phyloP scores from a whole-genome alignment of 768 basidiomycete species.

The Calocybe indica region DNA sequence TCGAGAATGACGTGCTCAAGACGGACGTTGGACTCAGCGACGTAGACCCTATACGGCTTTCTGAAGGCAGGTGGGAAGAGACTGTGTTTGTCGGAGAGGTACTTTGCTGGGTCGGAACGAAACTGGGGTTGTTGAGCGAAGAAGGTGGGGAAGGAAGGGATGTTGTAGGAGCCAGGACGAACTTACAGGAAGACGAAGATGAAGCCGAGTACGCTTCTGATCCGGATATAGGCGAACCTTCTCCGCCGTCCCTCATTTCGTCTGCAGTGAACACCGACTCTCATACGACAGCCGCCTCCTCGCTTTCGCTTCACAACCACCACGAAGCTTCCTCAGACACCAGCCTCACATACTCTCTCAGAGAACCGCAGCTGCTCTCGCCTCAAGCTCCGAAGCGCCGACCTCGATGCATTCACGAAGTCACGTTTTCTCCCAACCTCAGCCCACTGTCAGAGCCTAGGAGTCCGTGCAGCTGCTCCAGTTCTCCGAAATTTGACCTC shows the following conservation, averaged over 20 bases:
- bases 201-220: too few species aligned
- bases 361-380: slow-evolving; percentile 5
- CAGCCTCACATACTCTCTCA: slow-evolving; percentile 13
- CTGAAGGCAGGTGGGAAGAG: slow-evolving; percentile 60
- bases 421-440: slow-evolving; percentile 16
- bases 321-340: slow-evolving; percentile 17
- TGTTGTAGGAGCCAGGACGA: background rate
- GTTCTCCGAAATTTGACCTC: background rate
- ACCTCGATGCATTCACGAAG: slow-evolving; percentile 51
- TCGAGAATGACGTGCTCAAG: slow-evolving; percentile 59
- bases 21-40: slow-evolving; percentile 58
- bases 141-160: slow-evolving; percentile 4
- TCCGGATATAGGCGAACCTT: too few species aligned
- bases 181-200: slow-evolving; percentile 7
- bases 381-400: background rate
- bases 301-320: background rate
- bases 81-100: slow-evolving; percentile 60
- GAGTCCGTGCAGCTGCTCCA: background rate
- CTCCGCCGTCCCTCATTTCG: too few species aligned
- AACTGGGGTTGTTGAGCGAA: slow-evolving; percentile 24
- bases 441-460: background rate
- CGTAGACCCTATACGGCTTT: slow-evolving; percentile 61
- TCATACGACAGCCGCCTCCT: too few species aligned
- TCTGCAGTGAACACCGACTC: too few species aligned
- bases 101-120: slow-evolving; percentile 62